Evolutionary conservation across 768 basidiomycete species (phyloP).

Genomic region (Trichaptum fuscoviolaceum): DNA sequence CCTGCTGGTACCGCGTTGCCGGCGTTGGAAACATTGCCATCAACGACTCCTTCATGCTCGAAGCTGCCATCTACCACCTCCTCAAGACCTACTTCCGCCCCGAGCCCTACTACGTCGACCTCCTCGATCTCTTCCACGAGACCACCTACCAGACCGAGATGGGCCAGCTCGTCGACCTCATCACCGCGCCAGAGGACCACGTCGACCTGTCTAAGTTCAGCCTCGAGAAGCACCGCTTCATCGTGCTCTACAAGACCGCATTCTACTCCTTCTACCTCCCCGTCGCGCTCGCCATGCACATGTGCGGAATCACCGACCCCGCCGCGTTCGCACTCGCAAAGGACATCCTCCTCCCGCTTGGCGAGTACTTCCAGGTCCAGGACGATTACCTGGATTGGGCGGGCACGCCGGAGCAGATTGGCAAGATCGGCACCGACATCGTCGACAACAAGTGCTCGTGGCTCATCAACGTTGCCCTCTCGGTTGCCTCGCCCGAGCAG

Average conservation of each 20-base stretch:
- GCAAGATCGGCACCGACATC: slow-evolving; percentile 98
- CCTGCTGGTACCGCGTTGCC: slow-evolving; percentile 84
- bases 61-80: slow-evolving; percentile 87
- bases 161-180: slow-evolving; percentile 92
- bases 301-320: slow-evolving; percentile 56
- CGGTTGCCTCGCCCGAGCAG: slow-evolving; percentile 48
- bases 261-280: slow-evolving; percentile 99
- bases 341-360: slow-evolving; percentile 83
- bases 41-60: slow-evolving; percentile 97
- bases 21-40: slow-evolving; percentile 81
- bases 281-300: slow-evolving; percentile 88
- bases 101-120: slow-evolving; percentile 79
- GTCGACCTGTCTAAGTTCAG: slow-evolving; percentile 90
- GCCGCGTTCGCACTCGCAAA: slow-evolving; percentile 65
- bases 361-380: slow-evolving; percentile 98
- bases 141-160: slow-evolving; percentile 89
- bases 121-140: slow-evolving; percentile 88
- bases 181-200: slow-evolving; percentile 88
- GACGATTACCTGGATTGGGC: slow-evolving; percentile 96
- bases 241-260: slow-evolving; percentile 96
- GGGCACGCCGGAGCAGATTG: slow-evolving; percentile 84
- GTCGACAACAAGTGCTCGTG: slow-evolving; percentile 98
- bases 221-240: slow-evolving; percentile 81
- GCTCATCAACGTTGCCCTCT: slow-evolving; percentile 87
- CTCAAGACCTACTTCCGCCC: slow-evolving; percentile 81